phyloP scores from a whole-genome alignment of 768 basidiomycete species.

The Leccinum olivaceopallidum region DNA sequence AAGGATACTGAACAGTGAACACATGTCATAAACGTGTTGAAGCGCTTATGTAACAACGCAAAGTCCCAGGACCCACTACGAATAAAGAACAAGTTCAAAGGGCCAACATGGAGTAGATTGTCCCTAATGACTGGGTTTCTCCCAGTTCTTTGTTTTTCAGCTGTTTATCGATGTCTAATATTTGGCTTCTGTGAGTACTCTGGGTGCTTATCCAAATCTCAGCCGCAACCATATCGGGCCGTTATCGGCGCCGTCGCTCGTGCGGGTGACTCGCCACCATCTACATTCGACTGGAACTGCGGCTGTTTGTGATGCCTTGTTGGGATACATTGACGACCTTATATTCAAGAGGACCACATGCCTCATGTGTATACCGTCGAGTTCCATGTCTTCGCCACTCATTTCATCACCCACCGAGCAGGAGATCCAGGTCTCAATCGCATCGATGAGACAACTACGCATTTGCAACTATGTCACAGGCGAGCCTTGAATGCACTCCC shows the following conservation, averaged over 20 bases:
- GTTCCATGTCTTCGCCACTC: conserved; percentile 14
- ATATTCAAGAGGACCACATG: conserved; percentile 1
- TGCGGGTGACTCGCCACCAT: not conserved
- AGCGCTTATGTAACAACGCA: not conserved
- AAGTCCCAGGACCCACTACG: too few relatives aligned
- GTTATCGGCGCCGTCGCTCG: not conserved
- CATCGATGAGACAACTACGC: conserved; percentile 15
- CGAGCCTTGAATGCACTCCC: not conserved
- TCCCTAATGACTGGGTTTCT: not conserved
- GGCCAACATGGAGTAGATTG: not conserved
- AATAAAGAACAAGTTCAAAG: too few relatives aligned
- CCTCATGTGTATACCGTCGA: not conserved
- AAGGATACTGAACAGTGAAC: too few relatives aligned
- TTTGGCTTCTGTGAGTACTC: not conserved
- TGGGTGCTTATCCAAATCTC: not conserved
- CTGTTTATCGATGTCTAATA: not conserved
- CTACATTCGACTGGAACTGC: conserved; percentile 4
- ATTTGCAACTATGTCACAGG: conserved; percentile 19
- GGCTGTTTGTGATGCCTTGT: not conserved
- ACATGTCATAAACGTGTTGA: not conserved
- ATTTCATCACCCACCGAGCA: not conserved
- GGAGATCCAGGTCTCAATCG: conserved; percentile 3
- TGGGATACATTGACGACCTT: not conserved
- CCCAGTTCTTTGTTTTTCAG: too few relatives aligned
- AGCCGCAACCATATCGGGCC: not conserved